Base-by-base conservation (phyloP, 192 early-diverging fungal species). In the Entophlyctis helioformis region DNA sequence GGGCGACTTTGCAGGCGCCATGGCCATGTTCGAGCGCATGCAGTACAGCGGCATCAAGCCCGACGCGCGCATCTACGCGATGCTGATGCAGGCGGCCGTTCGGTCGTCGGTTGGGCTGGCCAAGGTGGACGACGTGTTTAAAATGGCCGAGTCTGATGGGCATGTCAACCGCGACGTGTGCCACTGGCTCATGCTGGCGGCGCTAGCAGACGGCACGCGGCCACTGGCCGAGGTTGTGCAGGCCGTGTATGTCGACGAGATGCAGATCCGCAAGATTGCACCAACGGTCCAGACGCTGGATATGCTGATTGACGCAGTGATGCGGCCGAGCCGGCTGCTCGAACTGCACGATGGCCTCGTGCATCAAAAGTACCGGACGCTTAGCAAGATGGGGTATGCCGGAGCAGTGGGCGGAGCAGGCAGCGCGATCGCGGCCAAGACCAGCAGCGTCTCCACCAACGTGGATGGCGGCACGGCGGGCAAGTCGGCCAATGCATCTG, bases 1-100 rank as follows among this genome's bases (percentile, higher is more conserved):
- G 4, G 49, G 44, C 8, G 49, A 58, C 25, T 25, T 36, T 3
- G 35, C 24, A n/a, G 56, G 56, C 25, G 56, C 49, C 21, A 36
- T n/a, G 15, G 25, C 18, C 16, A 51, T 31, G 34, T 58, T 51
- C 44, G 22, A 28, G 43, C 41, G 44, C 8, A 46, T 52, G 49
- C 33, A 40, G 8, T n/a, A 35, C 6, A 13, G 40, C 20, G 15
- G 27, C 1, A 49, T 56, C 9, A 49, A 39, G 1, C 46, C 54
- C n/a, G 47, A 56, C 13, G n/a, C 1, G 7, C n/a, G 18, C 2
- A 19, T 23, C 11, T 2, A 49, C 11, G 24, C 20, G 9, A 22
- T 34, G 8, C 24, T 36, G 15, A 43, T 56, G 32, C 40, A n/a
- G n/a, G 40, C 2, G 25, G 21, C 11, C 46, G 43, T 22, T n/a